A percentile compares a stretch with the other conserved stretches of the same genome.
phyloP scores from a whole-genome alignment of 2,329 filamentous ascomycete species.

The Colletotrichum coccodes region DNA sequence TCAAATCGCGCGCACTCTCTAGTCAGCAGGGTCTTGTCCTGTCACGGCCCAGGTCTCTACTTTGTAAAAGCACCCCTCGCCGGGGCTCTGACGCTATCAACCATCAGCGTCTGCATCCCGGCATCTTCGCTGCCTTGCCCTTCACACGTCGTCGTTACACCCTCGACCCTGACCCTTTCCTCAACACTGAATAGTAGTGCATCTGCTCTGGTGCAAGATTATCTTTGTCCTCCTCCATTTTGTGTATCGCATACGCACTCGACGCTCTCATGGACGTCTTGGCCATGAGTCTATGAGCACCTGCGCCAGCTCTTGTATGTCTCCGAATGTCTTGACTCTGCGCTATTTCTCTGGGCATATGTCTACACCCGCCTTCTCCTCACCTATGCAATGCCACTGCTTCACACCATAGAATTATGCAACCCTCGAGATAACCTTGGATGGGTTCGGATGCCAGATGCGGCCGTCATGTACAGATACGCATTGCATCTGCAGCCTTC shows the following conservation, averaged over 20 bases:
- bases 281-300: conserved; percentile 4
- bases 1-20: background rate
- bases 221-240: background rate
- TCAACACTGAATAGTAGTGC: background rate
- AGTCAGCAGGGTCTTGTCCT: background rate
- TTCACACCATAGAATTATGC: background rate
- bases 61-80: background rate
- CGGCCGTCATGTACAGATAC: conserved; percentile 17
- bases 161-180: background rate
- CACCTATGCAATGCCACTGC: background rate
- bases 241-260: conserved; percentile 14
- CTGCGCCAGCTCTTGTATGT: background rate
- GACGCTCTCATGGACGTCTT: background rate
- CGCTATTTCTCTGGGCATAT: conserved; percentile 19
- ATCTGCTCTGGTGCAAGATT: background rate
- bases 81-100: background rate
- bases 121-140: background rate
- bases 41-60: background rate
- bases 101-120: background rate
- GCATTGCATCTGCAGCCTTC: conserved; percentile 23
- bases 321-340: conserved; percentile 13
- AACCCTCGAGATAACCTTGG: background rate
- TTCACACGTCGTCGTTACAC: background rate
- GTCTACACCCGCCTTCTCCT: background rate
- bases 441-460: background rate